phyloP scores from a whole-genome alignment of 2,329 filamentous ascomycete genomes.

The Fusarium buxicola region DNA sequence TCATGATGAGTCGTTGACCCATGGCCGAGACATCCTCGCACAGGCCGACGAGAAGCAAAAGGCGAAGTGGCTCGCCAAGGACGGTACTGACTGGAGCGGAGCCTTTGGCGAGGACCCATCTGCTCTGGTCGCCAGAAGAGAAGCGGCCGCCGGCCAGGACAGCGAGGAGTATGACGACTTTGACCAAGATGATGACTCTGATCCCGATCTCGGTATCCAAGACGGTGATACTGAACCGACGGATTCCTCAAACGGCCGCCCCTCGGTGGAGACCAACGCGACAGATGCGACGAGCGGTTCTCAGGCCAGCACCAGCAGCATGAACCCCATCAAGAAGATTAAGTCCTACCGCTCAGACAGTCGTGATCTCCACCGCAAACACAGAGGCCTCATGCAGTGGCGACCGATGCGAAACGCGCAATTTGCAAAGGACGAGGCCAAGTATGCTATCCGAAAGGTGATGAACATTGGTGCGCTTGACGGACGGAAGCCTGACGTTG shows the following conservation, averaged over 20 bases:
- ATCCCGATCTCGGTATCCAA: slow-evolving; percentile 68
- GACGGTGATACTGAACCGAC: slow-evolving; percentile 60
- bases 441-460: slow-evolving; percentile 79
- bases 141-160: slow-evolving; percentile 43
- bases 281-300: slow-evolving; percentile 50
- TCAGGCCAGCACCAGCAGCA: slow-evolving; percentile 53
- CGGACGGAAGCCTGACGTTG: slow-evolving; percentile 87
- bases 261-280: slow-evolving; percentile 55
- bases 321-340: slow-evolving; percentile 67
- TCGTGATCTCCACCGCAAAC: slow-evolving; percentile 83
- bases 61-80: slow-evolving; percentile 80
- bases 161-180: slow-evolving; percentile 57
- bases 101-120: slow-evolving; percentile 85
- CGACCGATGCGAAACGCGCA: slow-evolving; percentile 85
- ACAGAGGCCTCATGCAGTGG: slow-evolving; percentile 95
- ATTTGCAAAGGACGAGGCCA: slow-evolving; percentile 90
- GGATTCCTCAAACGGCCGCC: slow-evolving; percentile 44
- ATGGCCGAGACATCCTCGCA: slow-evolving; percentile 84
- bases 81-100: slow-evolving; percentile 87
- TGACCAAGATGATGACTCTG: slow-evolving; percentile 52
- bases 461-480: slow-evolving; percentile 81
- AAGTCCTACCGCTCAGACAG: slow-evolving; percentile 75
- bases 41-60: slow-evolving; percentile 78
- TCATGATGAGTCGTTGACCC: slow-evolving; percentile 82
- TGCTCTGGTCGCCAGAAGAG: slow-evolving; percentile 53